These are phyloP conservation scores for Chalara sp. DNA, from an alignment of 2,329 filamentous ascomycete genomes.

Conservation along the genomic window DNA sequence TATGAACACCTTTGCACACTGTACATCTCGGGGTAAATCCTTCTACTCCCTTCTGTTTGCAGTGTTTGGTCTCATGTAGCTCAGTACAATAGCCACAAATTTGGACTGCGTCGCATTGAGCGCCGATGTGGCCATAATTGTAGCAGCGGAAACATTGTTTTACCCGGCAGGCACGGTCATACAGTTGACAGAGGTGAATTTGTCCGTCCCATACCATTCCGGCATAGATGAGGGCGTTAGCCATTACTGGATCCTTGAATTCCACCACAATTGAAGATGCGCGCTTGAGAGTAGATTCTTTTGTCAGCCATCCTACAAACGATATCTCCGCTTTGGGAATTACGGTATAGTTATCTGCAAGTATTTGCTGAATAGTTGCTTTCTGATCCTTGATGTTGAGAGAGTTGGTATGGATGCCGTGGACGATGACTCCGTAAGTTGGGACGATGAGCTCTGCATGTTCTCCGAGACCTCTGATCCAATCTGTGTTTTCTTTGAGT, in stretches of 20 bases:
- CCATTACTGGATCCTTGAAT: conserved; percentile 20
- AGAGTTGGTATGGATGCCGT: conserved; percentile 21
- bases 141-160: conserved; percentile 9
- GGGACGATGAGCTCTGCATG: conserved; percentile 12
- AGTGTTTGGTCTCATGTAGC: conserved; percentile 19
- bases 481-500: conserved; percentile 10
- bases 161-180: conserved; percentile 21
- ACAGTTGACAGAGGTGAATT: conserved; percentile 19
- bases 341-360: conserved; percentile 23
- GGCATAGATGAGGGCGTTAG: conserved; percentile 22
- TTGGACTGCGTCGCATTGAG: conserved; percentile 9
- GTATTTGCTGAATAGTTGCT: conserved; percentile 20
- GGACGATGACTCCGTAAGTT: conserved; percentile 22
- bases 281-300: conserved; percentile 14
- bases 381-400: conserved; percentile 23
- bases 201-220: conserved; percentile 18
- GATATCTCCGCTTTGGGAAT: conserved; percentile 20
- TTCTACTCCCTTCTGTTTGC: conserved; percentile 14
- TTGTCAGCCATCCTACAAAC: conserved; percentile 23
- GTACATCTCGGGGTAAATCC: conserved; percentile 18
- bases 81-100: conserved; percentile 11
- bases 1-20: conserved; percentile 22
- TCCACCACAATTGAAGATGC: conserved; percentile 23
- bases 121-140: conserved; percentile 18
- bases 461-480: conserved; percentile 16